Conservation (phyloP, 1,139 yeast genomes). For the Pichia inconspicua region DNA sequence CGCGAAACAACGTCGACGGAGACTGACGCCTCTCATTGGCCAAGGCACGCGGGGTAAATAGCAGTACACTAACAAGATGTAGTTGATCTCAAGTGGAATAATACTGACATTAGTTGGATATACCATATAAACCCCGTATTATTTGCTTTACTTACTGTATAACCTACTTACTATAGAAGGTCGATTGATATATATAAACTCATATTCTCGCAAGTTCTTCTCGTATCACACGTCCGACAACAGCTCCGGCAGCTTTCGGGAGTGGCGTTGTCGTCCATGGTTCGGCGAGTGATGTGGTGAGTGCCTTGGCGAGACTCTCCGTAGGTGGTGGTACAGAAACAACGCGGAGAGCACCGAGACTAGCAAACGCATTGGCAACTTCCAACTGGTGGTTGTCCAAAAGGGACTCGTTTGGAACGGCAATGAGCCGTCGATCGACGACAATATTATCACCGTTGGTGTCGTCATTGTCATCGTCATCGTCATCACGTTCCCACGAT, state of each 20-base stretch:
- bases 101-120: no score
- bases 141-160: no score
- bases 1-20: no score
- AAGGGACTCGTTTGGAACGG: conserved; percentile 58
- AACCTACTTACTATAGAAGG: no score
- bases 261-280: background rate
- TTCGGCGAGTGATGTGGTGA: background rate
- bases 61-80: no score
- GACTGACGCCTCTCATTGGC: no score
- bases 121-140: no score
- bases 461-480: background rate
- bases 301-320: background rate
- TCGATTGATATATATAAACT: no score
- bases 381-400: conserved; percentile 88
- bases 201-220: background rate
- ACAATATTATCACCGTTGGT: background rate
- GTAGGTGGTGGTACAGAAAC: background rate
- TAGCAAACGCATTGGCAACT: conserved; percentile 54
- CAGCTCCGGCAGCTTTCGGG: background rate
- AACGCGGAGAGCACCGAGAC: conserved; percentile 8
- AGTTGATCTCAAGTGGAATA: no score
- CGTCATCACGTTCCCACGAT: conserved; percentile 13
- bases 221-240: background rate
- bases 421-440: conserved; percentile 37
- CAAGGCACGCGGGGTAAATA: no score